Evolutionary conservation across 108 stramenopile genomes (phyloP), one percentile per base, ranked within the genome.

Genomic region (Nannochloropsis oceanica): DNA sequence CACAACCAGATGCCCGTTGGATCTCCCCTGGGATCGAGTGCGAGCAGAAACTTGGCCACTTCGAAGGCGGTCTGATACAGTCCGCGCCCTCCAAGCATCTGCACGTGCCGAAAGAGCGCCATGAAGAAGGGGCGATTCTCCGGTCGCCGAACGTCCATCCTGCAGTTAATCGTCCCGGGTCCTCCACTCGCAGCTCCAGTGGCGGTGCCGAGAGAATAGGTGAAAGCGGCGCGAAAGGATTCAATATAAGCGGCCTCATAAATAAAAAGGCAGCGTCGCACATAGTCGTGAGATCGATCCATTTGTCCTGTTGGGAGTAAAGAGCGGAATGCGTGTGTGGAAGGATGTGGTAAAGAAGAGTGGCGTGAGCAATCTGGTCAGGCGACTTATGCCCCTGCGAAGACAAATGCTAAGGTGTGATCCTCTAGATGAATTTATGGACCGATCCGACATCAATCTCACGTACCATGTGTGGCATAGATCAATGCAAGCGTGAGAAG

Each of bases 381-480:
- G n/a, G n/a, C n/a, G n/a, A n/a, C n/a, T n/a, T n/a, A n/a, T n/a
- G n/a, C n/a, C n/a, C n/a, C n/a, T n/a, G n/a, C n/a, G n/a, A n/a
- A n/a, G n/a, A n/a, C n/a, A n/a, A n/a, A n/a, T n/a, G n/a, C n/a
- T n/a, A n/a, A n/a, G n/a, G n/a, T n/a, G n/a, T n/a, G n/a, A n/a
- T n/a, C n/a, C n/a, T n/a, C n/a, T n/a, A n/a, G n/a, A n/a, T n/a
- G n/a, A n/a, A n/a, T n/a, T n/a, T n/a, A n/a, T n/a, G n/a, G n/a
- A n/a, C n/a, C n/a, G n/a, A n/a, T n/a, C n/a, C n/a, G n/a, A n/a
- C n/a, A n/a, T n/a, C n/a, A n/a, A n/a, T n/a, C 27, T 27, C 27
- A 79, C 85, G 83, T 89, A 80, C 42, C 88, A 82, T n/a, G 88
- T 89, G 85, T 85, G 85, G 88, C 88, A 25, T 81, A 89, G 25